These are phyloP conservation scores for Metroxylon sagu DNA, from an alignment of 176 grass and related monocot species.

Conservation along the genomic window DNA sequence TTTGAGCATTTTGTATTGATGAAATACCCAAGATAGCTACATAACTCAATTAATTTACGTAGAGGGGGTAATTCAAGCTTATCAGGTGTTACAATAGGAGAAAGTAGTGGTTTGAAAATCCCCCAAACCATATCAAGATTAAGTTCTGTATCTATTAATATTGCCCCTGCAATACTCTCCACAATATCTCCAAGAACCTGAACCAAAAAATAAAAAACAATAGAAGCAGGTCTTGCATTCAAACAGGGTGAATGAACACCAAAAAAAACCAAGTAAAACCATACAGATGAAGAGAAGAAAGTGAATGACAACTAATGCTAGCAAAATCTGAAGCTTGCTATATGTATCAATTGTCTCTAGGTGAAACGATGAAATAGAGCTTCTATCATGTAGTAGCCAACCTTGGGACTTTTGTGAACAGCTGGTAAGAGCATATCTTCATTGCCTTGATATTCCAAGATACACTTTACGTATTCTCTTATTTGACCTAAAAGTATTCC, in stretches of 20 bases:
- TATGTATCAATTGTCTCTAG: no score
- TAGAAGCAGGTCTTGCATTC: background rate
- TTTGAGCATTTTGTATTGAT: conserved; percentile 4
- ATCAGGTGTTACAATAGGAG: background rate
- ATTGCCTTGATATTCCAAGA: background rate
- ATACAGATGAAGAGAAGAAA: no score
- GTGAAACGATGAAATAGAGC: no score
- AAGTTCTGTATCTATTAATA: conserved; percentile 3
- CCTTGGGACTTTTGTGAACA: conserved; percentile 4
- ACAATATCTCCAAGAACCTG: conserved; percentile 7
- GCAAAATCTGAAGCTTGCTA: no score
- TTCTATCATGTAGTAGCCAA: background rate
- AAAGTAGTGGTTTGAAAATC: conserved; percentile 1
- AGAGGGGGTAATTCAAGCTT: background rate
- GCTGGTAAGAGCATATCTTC: background rate
- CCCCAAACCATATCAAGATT: background rate
- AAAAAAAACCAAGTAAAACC: no score
- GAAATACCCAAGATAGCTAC: conserved; percentile 2
- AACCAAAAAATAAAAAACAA: background rate
- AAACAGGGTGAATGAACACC: no score
- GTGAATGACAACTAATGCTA: no score
- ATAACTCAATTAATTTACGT: conserved; percentile 1
- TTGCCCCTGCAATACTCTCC: conserved; percentile 3
- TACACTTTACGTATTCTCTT: background rate
- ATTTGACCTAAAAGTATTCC: conserved; percentile 6